Evolutionary conservation across 1,139 yeast species (phyloP).

Genomic region (Sugiyamaella castrensis): DNA sequence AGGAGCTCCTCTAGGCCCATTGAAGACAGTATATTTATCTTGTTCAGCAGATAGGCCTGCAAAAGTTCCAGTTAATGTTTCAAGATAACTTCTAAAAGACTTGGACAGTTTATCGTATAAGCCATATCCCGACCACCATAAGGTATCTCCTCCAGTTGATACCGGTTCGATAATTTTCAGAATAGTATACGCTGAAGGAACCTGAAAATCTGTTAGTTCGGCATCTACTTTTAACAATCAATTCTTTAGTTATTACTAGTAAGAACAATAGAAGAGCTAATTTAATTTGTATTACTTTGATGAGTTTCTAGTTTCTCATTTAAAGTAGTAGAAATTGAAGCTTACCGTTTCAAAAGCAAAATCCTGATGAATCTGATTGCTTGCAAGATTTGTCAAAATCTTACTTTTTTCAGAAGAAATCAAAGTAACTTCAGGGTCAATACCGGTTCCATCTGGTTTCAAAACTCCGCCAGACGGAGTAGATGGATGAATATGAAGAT

Average conservation of each 20-base stretch:
- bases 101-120: conserved; percentile 47
- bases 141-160: conserved; percentile 46
- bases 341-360: conserved; percentile 48
- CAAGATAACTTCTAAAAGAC: conserved; percentile 42
- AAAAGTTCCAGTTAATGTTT: conserved; percentile 35
- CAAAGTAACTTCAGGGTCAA: conserved; percentile 29
- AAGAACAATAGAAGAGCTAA: no score
- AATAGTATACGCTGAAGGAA: conserved; percentile 45
- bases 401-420: conserved; percentile 29
- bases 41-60: not conserved
- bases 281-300: no score
- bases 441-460: conserved; percentile 19
- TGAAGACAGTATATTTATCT: conserved; percentile 27
- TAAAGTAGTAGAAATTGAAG: no score
- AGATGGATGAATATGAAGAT: conserved; percentile 48
- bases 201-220: no score
- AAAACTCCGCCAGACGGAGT: conserved; percentile 34
- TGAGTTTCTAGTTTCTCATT: no score
- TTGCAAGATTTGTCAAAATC: conserved; percentile 3
- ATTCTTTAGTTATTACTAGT: no score
- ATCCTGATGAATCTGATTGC: conserved; percentile 46
- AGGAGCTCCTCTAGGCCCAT: conserved; percentile 37
- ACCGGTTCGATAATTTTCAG: conserved; percentile 46
- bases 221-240: no score
- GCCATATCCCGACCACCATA: conserved; percentile 49